Evolutionary conservation across 1,284 basidiomycete species (phyloP).

Genomic region (Ustilago crameri): DNA sequence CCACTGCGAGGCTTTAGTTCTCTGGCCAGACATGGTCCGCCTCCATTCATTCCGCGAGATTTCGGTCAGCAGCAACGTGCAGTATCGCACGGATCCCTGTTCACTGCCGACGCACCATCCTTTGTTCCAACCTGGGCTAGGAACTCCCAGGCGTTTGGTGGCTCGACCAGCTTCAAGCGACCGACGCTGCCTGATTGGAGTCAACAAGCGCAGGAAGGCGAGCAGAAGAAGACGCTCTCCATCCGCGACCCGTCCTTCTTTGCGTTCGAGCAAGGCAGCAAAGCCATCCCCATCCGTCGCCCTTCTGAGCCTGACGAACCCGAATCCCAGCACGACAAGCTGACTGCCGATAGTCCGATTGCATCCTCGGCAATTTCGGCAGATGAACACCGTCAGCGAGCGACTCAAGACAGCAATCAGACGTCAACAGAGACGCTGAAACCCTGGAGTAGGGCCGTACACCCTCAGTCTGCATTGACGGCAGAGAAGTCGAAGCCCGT

Average conservation of each 20-base stretch:
- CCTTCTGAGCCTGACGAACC: conserved; percentile 31
- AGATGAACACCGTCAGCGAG: neutral
- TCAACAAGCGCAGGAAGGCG: conserved; percentile 5
- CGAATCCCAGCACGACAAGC: neutral
- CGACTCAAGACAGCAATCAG: conserved; percentile 5
- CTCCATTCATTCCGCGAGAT: conserved; percentile 43
- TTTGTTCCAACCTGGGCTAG: conserved; percentile 55
- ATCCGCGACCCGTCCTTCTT: conserved; percentile 38
- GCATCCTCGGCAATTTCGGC: neutral
- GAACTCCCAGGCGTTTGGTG: conserved; percentile 6
- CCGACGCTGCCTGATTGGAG: conserved; percentile 49
- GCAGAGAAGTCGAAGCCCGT: conserved; percentile 18
- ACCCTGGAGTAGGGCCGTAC: conserved; percentile 1
- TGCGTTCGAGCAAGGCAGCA: conserved; percentile 27
- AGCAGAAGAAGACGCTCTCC: conserved; percentile 8
- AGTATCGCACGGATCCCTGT: conserved; percentile 33
- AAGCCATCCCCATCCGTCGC: conserved; percentile 53
- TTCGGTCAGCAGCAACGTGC: conserved; percentile 25
- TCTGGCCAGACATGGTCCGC: conserved; percentile 31
- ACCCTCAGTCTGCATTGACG: conserved; percentile 7
- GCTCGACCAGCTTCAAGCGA: conserved; percentile 30
- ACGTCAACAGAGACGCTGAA: conserved; percentile 15
- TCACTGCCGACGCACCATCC: conserved; percentile 49
- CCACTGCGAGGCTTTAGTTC: conserved; percentile 47
- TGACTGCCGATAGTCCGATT: neutral